These are phyloP conservation scores for Arachis monticola DNA, from an alignment of 331 rosid genomes.

Conservation along the genomic window DNA sequence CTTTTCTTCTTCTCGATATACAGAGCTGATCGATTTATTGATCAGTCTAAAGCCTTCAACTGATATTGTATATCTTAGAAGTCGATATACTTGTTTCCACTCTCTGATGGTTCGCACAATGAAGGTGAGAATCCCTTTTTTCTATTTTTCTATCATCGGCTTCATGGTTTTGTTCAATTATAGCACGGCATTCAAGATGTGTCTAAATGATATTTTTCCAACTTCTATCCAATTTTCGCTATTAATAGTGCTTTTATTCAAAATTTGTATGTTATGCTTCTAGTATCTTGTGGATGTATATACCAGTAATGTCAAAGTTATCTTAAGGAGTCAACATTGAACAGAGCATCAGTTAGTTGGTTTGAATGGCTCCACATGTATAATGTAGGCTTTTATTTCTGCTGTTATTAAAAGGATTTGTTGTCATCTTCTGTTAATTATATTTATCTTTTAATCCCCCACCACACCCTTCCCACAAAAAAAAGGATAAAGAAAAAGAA, in stretches of 20 bases:
- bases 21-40: slow-evolving; percentile 67
- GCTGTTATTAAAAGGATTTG: too few species aligned
- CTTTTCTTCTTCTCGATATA: slow-evolving; percentile 60
- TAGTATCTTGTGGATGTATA: slow-evolving; percentile 1
- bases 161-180: not conserved
- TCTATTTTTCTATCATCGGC: too few species aligned
- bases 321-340: not conserved
- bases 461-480: too few species aligned
- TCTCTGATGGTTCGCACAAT: slow-evolving; percentile 64
- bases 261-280: not conserved
- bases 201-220: not conserved
- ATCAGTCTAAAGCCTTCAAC: slow-evolving; percentile 62
- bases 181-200: not conserved
- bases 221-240: not conserved
- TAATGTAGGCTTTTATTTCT: not conserved
- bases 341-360: slow-evolving; percentile 8
- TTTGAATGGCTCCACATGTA: slow-evolving; percentile 8
- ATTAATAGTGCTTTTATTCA: not conserved
- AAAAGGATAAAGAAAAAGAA: too few species aligned
- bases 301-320: slow-evolving; percentile 6
- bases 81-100: slow-evolving; percentile 73
- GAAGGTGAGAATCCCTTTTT: slow-evolving; percentile 59
- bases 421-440: too few species aligned
- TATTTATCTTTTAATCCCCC: too few species aligned
- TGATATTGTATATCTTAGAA: slow-evolving; percentile 58